Evolutionary conservation across 1,284 basidiomycete species (phyloP), one percentile per base, ranked within the genome.

Genomic region (Clitocybe nebularis): DNA sequence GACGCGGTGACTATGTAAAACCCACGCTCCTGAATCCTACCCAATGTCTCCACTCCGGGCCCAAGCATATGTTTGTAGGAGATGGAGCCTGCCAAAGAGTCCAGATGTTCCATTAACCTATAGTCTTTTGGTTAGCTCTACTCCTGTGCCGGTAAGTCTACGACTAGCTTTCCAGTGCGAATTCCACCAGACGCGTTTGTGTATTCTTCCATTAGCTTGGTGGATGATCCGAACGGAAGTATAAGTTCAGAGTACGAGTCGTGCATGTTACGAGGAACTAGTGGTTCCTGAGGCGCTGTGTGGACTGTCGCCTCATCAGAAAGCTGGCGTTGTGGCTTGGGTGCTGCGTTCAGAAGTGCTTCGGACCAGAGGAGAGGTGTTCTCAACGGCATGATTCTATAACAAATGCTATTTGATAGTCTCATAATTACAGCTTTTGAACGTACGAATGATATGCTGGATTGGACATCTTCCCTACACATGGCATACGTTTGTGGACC

Each of bases 1-100:
- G 81, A 79, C 24, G 89, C 89, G 1, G 89, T 91, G 5, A 89
- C 89, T 47, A 91, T 75, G 52, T 90, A 91, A 51, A 89, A 81
- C 0, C 84, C 85, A 11, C 75, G 72, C 45, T 84, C 73, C 35
- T 76, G 56, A 43, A 83, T 63, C 44, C 68, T 63, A 43, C 75
- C 75, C 5, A 80, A 57, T 1, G 68, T 71, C 46, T 74, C 57
- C 8, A 81, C 76, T 19, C 67, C 66, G 0, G 80, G 81, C 0
- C 79, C 81, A 1, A 90, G 73, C 67, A 87, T 79, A 61, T 89
- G 86, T 54, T 88, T 84, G 63, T 90, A 91, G 1, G 85, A 74
- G 47, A 91, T 88, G 2, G 84, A 86, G 8, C 88, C 89, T 1
- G 89, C 88, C 11, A 91, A 69, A 4, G 85, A 87, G 58, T 92